phyloP scores from a whole-genome alignment of 768 basidiomycete genomes.

The Chiua virens region DNA sequence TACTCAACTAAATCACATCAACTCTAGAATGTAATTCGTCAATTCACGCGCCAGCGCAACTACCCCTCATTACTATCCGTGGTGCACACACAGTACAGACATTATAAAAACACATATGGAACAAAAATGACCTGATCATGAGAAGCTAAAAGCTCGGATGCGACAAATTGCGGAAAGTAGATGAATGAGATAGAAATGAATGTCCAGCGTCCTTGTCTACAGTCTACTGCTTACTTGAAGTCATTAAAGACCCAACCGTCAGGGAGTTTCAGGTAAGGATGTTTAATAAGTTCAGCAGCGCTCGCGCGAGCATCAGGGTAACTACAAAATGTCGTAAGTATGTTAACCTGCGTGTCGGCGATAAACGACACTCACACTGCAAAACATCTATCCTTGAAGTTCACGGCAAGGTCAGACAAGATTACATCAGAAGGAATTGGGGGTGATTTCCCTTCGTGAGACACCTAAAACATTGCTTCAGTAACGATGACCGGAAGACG shows the following conservation, averaged over 20 bases:
- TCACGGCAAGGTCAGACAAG: slow-evolving; percentile 72
- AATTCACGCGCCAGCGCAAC: slow-evolving; percentile 35
- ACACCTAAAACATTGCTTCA: slow-evolving; percentile 56
- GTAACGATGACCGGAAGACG: not conserved
- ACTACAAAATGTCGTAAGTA: slow-evolving; percentile 36
- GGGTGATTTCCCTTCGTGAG: slow-evolving; percentile 80
- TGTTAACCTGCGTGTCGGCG: not conserved
- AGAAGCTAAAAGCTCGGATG: slow-evolving; percentile 18
- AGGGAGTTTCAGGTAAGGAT: slow-evolving; percentile 74
- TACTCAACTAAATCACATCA: no score
- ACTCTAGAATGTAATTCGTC: slow-evolving; percentile 1
- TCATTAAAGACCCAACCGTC: slow-evolving; percentile 75
- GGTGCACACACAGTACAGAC: slow-evolving; percentile 26
- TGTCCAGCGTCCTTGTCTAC: slow-evolving; percentile 16
- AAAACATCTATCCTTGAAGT: slow-evolving; percentile 89
- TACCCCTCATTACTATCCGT: slow-evolving; percentile 27
- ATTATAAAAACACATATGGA: slow-evolving; percentile 36
- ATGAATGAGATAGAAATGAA: slow-evolving; percentile 27
- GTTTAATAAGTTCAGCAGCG: slow-evolving; percentile 74
- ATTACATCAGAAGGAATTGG: slow-evolving; percentile 85
- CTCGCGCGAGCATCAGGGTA: slow-evolving; percentile 83
- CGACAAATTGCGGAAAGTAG: slow-evolving; percentile 22
- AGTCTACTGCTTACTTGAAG: slow-evolving; percentile 28
- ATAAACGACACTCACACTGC: slow-evolving; percentile 62
- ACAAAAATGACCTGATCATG: slow-evolving; percentile 17